A percentile compares a stretch with the other conserved stretches of the same genome.
Evolutionary conservation across 2,329 filamentous ascomycete species (phyloP).

Genomic region (Talaromyces piceae): DNA sequence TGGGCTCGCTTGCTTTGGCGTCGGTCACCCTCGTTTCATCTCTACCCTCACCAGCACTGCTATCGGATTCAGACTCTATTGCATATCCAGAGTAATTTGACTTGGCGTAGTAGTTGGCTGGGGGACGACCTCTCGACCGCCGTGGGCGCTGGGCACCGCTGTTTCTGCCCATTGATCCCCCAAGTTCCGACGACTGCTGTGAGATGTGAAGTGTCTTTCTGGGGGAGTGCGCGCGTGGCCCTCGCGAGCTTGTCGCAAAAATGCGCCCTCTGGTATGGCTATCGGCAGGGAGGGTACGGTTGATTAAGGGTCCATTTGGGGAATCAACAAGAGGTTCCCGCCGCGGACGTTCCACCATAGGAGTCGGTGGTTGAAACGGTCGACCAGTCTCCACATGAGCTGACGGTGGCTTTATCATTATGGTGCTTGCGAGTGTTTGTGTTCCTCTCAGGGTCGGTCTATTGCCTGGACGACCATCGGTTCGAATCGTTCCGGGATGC

Average conservation of each 20-base stretch:
- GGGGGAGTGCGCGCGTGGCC: background rate
- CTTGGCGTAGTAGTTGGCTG: slow-evolving; percentile 26
- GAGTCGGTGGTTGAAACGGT: background rate
- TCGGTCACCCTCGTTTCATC: background rate
- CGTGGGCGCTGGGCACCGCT: slow-evolving; percentile 19
- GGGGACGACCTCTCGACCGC: slow-evolving; percentile 20
- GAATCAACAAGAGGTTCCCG: background rate
- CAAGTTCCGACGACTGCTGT: background rate
- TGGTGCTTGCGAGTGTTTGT: background rate
- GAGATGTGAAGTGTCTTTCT: background rate
- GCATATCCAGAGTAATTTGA: slow-evolving; percentile 12
- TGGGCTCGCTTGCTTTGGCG: background rate
- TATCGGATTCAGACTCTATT: slow-evolving; percentile 3
- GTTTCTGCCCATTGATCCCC: background rate
- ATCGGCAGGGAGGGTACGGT: background rate
- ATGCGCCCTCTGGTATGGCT: background rate
- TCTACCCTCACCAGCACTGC: slow-evolving; percentile 14
- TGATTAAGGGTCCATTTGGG: background rate
- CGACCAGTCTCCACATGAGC: background rate
- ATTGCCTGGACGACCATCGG: background rate
- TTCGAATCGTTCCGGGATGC: background rate
- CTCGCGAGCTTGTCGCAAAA: background rate
- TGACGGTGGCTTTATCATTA: background rate
- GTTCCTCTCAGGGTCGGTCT: background rate
- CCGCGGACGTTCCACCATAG: background rate